Conservation (phyloP, 257 asterid species). For the Forsythia viridissima region DNA sequence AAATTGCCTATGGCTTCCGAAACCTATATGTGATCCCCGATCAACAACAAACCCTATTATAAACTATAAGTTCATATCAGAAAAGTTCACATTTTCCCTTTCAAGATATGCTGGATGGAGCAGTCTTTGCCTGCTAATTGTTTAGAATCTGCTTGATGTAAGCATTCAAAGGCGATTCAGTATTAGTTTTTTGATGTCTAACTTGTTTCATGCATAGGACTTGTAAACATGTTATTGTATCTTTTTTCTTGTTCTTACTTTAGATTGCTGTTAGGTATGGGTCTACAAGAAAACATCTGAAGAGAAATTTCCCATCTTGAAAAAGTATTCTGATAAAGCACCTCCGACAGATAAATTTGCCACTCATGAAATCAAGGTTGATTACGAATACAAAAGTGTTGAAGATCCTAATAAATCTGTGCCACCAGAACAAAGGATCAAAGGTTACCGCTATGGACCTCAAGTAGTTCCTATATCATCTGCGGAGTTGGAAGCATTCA, state of each 20-base stretch:
- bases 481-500: slow-evolving; percentile 92
- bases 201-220: not conserved
- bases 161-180: too few species aligned
- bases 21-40: not conserved
- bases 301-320: slow-evolving; percentile 89
- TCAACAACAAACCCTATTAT: not conserved
- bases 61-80: not conserved
- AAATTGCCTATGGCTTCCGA: not conserved
- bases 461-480: slow-evolving; percentile 97
- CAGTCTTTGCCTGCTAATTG: not conserved
- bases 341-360: slow-evolving; percentile 88
- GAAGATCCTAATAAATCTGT: slow-evolving; percentile 67
- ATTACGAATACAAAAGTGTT: slow-evolving; percentile 65
- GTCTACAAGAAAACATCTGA: slow-evolving; percentile 92
- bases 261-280: slow-evolving; percentile 66
- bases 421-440: slow-evolving; percentile 97
- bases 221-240: not conserved
- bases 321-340: slow-evolving; percentile 90
- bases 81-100: not conserved
- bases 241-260: slow-evolving; percentile 4
- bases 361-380: slow-evolving; percentile 84
- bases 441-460: slow-evolving; percentile 91
- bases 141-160: not conserved
- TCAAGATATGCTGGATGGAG: not conserved
- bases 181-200: not conserved